Evolutionary conservation across 2,329 filamentous ascomycete genomes (phyloP), one percentile per base, ranked within the genome.

Genomic region (Hypoxylon sp.): DNA sequence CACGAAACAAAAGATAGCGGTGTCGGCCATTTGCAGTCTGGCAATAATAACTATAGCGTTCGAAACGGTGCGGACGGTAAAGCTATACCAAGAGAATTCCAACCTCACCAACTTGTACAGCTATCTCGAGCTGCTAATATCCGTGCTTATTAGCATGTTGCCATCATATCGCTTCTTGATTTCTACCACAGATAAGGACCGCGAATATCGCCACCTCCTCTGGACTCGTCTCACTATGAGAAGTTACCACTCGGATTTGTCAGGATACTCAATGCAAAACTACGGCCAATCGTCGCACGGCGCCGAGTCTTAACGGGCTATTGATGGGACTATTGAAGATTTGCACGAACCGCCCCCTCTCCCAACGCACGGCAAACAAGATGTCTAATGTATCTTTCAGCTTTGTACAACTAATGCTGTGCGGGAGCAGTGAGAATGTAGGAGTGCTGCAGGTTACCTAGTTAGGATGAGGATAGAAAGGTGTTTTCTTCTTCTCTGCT

Each of bases 81-180:
- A 71, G 33, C 26, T 73, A 2, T 65, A 67, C 59, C 44, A 60
- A 10, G 17, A 63, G 22, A 59, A 31, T 35, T 48, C 19, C 9
- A 17, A 47, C 6, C 65, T 73, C n/a, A 69, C 71, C 13, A 60
- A 67, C 31, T 50, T 70, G 22, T 71, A 71, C 39, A 53, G 61
- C 44, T 73, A 73, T 42, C 61, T 71, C 0, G 69, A 73, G 52
- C 55, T 73, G 3, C 14, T 70, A 3, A 55, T 73, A 10, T 59
- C 67, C 1, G 71, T 72, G 2, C 48, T 73, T 24, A 47, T 69
- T 11, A 63, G 67, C n/a, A 66, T 71, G 64, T 35, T 73, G n/a
- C 71, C 69, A 14, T 73, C 69, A 17, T 73, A 73, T 33, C 62
- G 69, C 19, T 72, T 70, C 58, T 31, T 73, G 11, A 37, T 73